These are phyloP conservation scores for Scortechinia acanthostroma DNA, from an alignment of 2,329 filamentous ascomycete species.

Conservation along the genomic window DNA sequence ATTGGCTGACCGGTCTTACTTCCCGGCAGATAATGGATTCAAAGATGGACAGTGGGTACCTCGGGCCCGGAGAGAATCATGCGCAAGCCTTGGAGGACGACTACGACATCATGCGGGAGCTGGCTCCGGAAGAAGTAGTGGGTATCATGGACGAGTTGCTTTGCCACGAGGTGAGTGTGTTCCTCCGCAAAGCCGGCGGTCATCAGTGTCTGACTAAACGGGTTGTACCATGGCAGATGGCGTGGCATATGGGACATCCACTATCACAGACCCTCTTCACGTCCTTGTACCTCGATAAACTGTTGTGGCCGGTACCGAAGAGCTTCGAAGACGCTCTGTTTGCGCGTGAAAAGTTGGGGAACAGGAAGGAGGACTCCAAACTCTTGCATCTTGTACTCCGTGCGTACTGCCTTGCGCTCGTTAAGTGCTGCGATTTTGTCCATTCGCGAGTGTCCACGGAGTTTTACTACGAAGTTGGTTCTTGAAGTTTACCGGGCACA, in stretches of 20 bases:
- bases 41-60: slow-evolving; percentile 1
- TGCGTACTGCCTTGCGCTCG: not conserved
- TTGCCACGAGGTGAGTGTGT: slow-evolving; percentile 1
- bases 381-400: not conserved
- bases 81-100: slow-evolving; percentile 1
- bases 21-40: slow-evolving; percentile 1
- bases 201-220: not conserved
- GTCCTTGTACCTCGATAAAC: not conserved
- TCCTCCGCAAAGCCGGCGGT: not conserved
- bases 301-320: slow-evolving; percentile 2
- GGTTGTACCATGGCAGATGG: slow-evolving; percentile 1
- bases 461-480: not conserved
- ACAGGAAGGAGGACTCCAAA: not conserved
- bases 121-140: slow-evolving; percentile 1
- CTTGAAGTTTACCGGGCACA: not conserved
- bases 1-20: no score
- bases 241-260: slow-evolving; percentile 1
- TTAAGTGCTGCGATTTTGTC: not conserved
- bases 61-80: not conserved
- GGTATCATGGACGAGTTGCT: not conserved
- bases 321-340: not conserved
- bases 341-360: not conserved
- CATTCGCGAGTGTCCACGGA: not conserved
- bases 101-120: not conserved
- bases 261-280: slow-evolving; percentile 1